These are phyloP conservation scores for Candida mattraensis DNA, from an alignment of 805 yeast genomes.

Conservation along the genomic window DNA sequence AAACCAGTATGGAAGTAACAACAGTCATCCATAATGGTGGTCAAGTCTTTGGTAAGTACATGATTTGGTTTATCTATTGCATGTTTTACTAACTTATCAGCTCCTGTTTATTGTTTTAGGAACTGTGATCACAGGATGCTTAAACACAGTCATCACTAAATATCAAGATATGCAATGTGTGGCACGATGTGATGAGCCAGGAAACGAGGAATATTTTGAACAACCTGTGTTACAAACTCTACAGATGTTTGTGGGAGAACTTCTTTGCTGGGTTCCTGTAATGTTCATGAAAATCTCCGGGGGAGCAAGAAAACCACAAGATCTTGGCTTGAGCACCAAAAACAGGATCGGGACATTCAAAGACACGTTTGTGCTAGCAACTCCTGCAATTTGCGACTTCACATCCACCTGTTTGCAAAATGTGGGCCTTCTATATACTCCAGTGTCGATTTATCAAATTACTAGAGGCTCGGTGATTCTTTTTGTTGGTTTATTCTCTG, in stretches of 20 bases:
- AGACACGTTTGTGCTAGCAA: constrained; percentile 40
- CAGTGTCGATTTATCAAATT: constrained; percentile 84
- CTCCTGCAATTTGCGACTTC: constrained; percentile 73
- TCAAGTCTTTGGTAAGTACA: no score
- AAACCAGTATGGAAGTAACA: no score
- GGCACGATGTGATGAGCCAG: constrained; percentile 48
- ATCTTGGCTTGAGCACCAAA: constrained; percentile 7
- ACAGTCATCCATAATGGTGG: no score
- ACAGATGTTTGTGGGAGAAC: constrained; percentile 81
- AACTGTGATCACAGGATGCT: constrained; percentile 65
- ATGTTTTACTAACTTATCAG: no score
- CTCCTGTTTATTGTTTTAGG: constrained; percentile 42
- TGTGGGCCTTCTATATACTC: constrained; percentile 69
- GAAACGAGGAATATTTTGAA: constrained; percentile 54
- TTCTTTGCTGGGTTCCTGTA: constrained; percentile 39
- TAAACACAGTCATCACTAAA: constrained; percentile 73
- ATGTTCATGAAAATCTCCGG: constrained; percentile 6
- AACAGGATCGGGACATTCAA: constrained; percentile 17
- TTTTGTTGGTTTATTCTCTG: constrained; percentile 72
- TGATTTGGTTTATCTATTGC: no score
- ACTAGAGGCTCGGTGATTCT: constrained; percentile 76
- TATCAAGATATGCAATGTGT: constrained; percentile 77
- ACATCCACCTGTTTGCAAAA: constrained; percentile 74
- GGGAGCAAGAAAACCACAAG: constrained; percentile 2
- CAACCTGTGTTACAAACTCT: constrained; percentile 79